Percentiles rank a stretch among this genome's conserved stretches.
Conservation (phyloP, 2,329 filamentous ascomycete genomes). For the Pseudocercospora fijiensis region DNA sequence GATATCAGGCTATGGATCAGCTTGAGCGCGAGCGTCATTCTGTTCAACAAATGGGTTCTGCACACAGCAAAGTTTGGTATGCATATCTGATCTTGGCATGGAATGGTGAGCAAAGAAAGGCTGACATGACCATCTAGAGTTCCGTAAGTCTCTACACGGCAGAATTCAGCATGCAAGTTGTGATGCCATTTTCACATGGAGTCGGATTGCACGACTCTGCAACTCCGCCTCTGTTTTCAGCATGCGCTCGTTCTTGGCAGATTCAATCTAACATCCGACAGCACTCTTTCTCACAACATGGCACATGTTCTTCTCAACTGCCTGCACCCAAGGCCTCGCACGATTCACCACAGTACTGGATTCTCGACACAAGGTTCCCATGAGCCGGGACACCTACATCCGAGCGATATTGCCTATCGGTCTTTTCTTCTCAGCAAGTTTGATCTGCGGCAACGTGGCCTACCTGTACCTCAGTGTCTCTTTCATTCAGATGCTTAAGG, state of each 20-base stretch:
- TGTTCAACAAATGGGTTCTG: slow-evolving; percentile 99
- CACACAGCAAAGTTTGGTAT: slow-evolving; percentile 74
- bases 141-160: slow-evolving; percentile 14
- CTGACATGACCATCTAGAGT: slow-evolving; percentile 20
- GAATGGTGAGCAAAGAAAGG: not conserved
- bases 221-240: not conserved
- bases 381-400: slow-evolving; percentile 90
- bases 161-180: not conserved
- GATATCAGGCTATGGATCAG: slow-evolving; percentile 67
- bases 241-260: not conserved
- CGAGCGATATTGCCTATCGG: slow-evolving; percentile 93
- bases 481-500: slow-evolving; percentile 99
- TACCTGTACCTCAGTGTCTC: slow-evolving; percentile 94
- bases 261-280: slow-evolving; percentile 35
- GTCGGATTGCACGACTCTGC: not conserved
- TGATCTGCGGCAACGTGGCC: slow-evolving; percentile 95
- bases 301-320: slow-evolving; percentile 87
- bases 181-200: not conserved
- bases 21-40: slow-evolving; percentile 88
- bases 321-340: slow-evolving; percentile 91
- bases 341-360: slow-evolving; percentile 88
- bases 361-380: slow-evolving; percentile 92
- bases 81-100: slow-evolving; percentile 29
- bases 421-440: slow-evolving; percentile 89
- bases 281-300: slow-evolving; percentile 90